Conservation (phyloP, 2,329 filamentous ascomycete species). For the Alternaria arborescens region DNA sequence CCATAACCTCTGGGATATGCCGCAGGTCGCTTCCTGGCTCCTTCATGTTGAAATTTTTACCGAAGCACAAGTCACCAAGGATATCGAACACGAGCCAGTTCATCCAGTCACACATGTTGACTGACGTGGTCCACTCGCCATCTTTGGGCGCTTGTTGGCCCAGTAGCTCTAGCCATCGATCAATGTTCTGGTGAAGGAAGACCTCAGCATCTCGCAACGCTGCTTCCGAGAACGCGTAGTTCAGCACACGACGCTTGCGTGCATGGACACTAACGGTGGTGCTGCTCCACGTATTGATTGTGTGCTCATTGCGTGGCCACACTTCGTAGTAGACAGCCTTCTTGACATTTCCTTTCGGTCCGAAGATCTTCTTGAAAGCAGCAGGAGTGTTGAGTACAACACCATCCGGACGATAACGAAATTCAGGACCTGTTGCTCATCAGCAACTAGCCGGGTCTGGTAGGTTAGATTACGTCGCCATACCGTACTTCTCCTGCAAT, state of each 20-base stretch:
- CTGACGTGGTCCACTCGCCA: slow-evolving; percentile 20
- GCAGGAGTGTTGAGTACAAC: slow-evolving; percentile 75
- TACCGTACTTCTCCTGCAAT: slow-evolving; percentile 76
- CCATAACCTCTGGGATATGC: slow-evolving; percentile 34
- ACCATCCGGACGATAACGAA: slow-evolving; percentile 77
- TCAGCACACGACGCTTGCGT: slow-evolving; percentile 51
- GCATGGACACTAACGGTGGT: slow-evolving; percentile 46
- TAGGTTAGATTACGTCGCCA: background rate
- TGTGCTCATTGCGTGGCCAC: slow-evolving; percentile 48
- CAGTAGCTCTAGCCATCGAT: slow-evolving; percentile 35
- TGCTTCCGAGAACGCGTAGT: slow-evolving; percentile 54
- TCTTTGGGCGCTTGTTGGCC: slow-evolving; percentile 15
- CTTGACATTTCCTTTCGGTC: slow-evolving; percentile 54
- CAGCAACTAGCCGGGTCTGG: background rate
- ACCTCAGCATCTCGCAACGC: slow-evolving; percentile 52
- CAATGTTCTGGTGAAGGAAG: slow-evolving; percentile 44
- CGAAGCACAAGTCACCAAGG: slow-evolving; percentile 55
- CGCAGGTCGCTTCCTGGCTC: slow-evolving; percentile 29
- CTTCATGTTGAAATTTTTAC: slow-evolving; percentile 49
- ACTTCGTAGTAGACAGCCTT: slow-evolving; percentile 56
- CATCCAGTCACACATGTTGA: slow-evolving; percentile 31
- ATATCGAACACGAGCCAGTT: slow-evolving; percentile 57
- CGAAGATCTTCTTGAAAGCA: slow-evolving; percentile 56
- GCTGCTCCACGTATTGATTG: slow-evolving; percentile 48
- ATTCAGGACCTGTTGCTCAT: slow-evolving; percentile 15